Base-by-base conservation (phyloP, 306 rosid species). In the Prunus salicina region DNA sequence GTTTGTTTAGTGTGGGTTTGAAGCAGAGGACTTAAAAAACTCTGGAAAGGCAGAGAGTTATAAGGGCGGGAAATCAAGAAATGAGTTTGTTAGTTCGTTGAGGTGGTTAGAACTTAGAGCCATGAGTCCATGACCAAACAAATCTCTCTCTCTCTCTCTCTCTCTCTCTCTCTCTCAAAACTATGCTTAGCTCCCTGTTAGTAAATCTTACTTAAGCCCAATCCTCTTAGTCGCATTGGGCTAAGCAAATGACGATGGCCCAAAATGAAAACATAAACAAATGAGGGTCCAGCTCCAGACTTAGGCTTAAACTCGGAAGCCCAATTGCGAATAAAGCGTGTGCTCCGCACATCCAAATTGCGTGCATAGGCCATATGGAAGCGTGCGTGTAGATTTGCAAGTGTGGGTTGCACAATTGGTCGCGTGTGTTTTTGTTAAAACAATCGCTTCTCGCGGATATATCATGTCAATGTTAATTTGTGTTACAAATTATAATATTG, bases 61-160 rank as follows among this genome's bases (percentile, higher is more conserved):
- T 18, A n/a, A 71, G 34, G 47, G 76, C 66, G 69, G 68, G 74
- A 76, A 67, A 45, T 4, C 47, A 38, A 49, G 50, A 64, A 75
- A 2, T 25, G 38, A 5, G 76, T 25, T 3, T 20, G 47, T 55
- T 34, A 25, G 69, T 25, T 61, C 12, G 47, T 70, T 78, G 6
- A 30, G 69, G 20, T 12, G 27, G 76, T 28, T 69, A n/a, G 11
- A 15, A 27, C 28, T 51, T 4, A 27, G 61, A 32, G 38, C 38
- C 1, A 32, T 0, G 30, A 27, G 30, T 28, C 30, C 28, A 27
- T 5, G 38, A 32, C 6, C 38, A 32, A 32, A 32, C 38, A 32
- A 32, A 32, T 0, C n/a, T n/a, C n/a, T n/a, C n/a, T n/a, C n/a
- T n/a, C n/a, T n/a, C n/a, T n/a, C n/a, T 32, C 6, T 32, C 38